Percentiles rank a stretch among this genome's conserved stretches.
Evolutionary conservation across 257 asterid genomes (phyloP).

Genomic region (Plantago major): DNA sequence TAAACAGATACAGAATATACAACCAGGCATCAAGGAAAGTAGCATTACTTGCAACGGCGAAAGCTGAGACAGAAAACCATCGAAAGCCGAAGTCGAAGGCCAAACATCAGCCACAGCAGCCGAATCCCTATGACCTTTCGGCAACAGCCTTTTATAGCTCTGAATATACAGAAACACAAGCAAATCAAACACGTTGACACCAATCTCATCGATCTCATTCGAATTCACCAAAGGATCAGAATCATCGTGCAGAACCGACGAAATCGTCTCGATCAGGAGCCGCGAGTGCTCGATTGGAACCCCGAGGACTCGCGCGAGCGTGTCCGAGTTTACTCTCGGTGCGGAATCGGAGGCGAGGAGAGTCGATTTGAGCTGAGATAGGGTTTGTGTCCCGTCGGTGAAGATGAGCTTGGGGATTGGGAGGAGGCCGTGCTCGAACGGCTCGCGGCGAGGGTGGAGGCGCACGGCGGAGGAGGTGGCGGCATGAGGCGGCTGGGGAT

Average conservation of each 20-base stretch:
- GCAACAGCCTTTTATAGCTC: conserved; percentile 80
- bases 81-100: conserved; percentile 91
- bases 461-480: conserved; percentile 25
- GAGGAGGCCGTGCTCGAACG: conserved; percentile 82
- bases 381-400: conserved; percentile 61
- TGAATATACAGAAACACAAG: conserved; percentile 67
- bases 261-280: conserved; percentile 62
- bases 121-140: conserved; percentile 84
- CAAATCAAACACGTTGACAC: conserved; percentile 76
- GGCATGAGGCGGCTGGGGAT: conserved; percentile 24
- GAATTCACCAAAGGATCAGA: conserved; percentile 52
- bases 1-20: not conserved
- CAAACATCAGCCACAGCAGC: conserved; percentile 96
- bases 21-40: not conserved
- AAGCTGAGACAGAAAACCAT: conserved; percentile 76
- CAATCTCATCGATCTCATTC: conserved; percentile 47
- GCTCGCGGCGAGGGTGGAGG: conserved; percentile 80
- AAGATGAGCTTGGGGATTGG: conserved; percentile 80
- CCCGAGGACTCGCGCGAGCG: conserved; percentile 48
- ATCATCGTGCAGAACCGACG: conserved; percentile 50
- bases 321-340: conserved; percentile 37
- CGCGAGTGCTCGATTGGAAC: conserved; percentile 61
- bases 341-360: conserved; percentile 46
- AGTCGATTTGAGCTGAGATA: conserved; percentile 58
- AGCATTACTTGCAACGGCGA: conserved; percentile 69